phyloP scores from a whole-genome alignment of 352 stramenopile species.

The Globisporangium polare region DNA sequence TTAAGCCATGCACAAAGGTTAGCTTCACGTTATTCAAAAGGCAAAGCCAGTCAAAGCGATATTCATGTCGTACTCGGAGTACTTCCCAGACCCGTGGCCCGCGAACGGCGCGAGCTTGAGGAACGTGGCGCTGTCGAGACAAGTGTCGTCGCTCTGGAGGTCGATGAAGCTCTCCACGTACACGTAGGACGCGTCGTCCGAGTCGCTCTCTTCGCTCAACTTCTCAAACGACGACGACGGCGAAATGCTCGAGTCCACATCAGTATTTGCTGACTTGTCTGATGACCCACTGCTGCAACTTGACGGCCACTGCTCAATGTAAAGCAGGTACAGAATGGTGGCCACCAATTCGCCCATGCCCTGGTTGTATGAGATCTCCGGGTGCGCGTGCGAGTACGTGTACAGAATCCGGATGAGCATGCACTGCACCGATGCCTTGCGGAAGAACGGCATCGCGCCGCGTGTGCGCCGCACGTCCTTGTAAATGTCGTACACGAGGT shows the following conservation, averaged over 20 bases:
- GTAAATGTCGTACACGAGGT: slow-evolving; percentile 61
- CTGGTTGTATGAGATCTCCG: slow-evolving; percentile 76
- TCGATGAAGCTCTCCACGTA: slow-evolving; percentile 71
- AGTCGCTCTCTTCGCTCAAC: slow-evolving; percentile 26
- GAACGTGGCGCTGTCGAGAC: slow-evolving; percentile 32
- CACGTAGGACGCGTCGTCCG: slow-evolving; percentile 62
- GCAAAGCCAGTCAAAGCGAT: neutral
- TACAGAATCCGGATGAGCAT: slow-evolving; percentile 66
- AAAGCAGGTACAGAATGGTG: slow-evolving; percentile 61
- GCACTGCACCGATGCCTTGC: slow-evolving; percentile 35
- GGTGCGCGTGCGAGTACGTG: slow-evolving; percentile 61
- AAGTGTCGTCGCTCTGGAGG: slow-evolving; percentile 29
- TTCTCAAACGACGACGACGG: slow-evolving; percentile 21
- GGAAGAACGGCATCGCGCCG: slow-evolving; percentile 61
- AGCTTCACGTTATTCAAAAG: too few relatives aligned
- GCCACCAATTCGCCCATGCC: slow-evolving; percentile 78
- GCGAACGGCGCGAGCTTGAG: slow-evolving; percentile 44
- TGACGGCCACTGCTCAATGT: slow-evolving; percentile 62
- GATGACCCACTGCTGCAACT: neutral
- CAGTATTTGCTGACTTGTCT: slow-evolving; percentile 6
- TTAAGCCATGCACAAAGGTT: neutral
- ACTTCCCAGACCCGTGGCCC: slow-evolving; percentile 29
- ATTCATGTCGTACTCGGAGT: slow-evolving; percentile 49
- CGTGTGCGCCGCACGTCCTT: slow-evolving; percentile 68
- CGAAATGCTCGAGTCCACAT: slow-evolving; percentile 2